Conservation (phyloP, 106 monocot genomes). For the Dendrobium chrysotoxum region DNA sequence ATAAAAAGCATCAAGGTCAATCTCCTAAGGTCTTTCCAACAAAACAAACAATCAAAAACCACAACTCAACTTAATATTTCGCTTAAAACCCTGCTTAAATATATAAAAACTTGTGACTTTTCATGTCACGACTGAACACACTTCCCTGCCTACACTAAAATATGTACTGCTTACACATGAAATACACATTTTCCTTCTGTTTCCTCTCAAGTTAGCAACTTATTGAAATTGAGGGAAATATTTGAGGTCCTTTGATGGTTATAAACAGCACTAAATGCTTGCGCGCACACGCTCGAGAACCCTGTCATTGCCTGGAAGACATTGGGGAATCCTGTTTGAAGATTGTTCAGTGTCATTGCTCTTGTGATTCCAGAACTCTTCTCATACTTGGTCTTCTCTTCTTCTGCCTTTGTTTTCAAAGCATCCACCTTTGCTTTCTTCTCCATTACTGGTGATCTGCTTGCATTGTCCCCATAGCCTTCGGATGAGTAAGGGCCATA, state of each 20-base stretch:
- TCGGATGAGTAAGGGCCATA: slow-evolving; percentile 37
- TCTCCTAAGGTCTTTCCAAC: not conserved
- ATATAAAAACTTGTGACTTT: no score
- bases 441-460: slow-evolving; percentile 20
- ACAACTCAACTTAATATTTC: not conserved
- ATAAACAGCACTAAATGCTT: slow-evolving; percentile 59
- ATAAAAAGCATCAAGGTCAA: not conserved
- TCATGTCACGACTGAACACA: not conserved
- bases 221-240: not conserved
- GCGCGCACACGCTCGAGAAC: slow-evolving; percentile 75
- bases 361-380: slow-evolving; percentile 64
- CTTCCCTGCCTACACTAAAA: not conserved
- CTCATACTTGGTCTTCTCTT: slow-evolving; percentile 78
- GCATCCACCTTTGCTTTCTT: slow-evolving; percentile 58
- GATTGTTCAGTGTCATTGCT: slow-evolving; percentile 88
- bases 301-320: slow-evolving; percentile 93
- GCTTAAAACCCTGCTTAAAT: not conserved
- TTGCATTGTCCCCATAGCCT: slow-evolving; percentile 12
- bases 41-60: not conserved
- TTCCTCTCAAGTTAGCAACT: not conserved
- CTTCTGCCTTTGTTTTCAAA: slow-evolving; percentile 54
- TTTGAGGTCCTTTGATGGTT: slow-evolving; percentile 23
- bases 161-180: not conserved
- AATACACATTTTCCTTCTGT: not conserved
- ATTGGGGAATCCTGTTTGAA: slow-evolving; percentile 89